A percentile compares a stretch with the other conserved stretches of the same genome.
Conservation (phyloP, 140 eudicot genomes). For the Ambrosia hybrid region DNA sequence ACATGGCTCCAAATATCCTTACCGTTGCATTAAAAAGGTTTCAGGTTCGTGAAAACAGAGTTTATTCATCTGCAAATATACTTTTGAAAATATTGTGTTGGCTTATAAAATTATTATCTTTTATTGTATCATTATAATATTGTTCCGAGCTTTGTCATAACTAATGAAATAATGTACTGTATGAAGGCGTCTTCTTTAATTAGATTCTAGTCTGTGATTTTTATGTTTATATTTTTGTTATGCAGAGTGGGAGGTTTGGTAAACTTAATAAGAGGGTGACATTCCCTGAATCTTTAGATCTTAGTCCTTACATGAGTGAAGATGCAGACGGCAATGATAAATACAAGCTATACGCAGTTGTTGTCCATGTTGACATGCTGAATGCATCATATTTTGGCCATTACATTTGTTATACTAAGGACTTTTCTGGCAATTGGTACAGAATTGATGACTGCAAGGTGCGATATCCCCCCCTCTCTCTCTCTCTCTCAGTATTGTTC, state of each 20-base stretch:
- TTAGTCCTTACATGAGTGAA: conserved; percentile 80
- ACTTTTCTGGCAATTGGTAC: conserved; percentile 83
- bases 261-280: conserved; percentile 81
- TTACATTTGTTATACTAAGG: conserved; percentile 78
- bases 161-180: too few relatives aligned
- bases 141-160: background rate
- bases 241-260: conserved; percentile 93
- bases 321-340: conserved; percentile 47
- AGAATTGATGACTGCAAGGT: conserved; percentile 92
- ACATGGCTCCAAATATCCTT: conserved; percentile 76
- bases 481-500: background rate
- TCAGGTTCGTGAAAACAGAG: conserved; percentile 55
- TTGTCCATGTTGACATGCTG: conserved; percentile 93
- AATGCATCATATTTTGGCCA: conserved; percentile 96
- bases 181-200: background rate
- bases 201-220: background rate
- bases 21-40: conserved; percentile 92
- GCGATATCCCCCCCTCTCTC: conserved; percentile 15
- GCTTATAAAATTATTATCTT: background rate
- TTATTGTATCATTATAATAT: background rate
- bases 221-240: background rate
- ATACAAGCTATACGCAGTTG: conserved; percentile 79
- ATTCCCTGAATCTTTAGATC: conserved; percentile 77
- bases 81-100: conserved; percentile 2
- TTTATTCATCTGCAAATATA: conserved; percentile 15